A percentile compares a stretch with the other conserved stretches of the same genome.
These are phyloP conservation scores for Yamadazyma buinensis DNA, from an alignment of 1,139 yeast species.

Conservation along the genomic window DNA sequence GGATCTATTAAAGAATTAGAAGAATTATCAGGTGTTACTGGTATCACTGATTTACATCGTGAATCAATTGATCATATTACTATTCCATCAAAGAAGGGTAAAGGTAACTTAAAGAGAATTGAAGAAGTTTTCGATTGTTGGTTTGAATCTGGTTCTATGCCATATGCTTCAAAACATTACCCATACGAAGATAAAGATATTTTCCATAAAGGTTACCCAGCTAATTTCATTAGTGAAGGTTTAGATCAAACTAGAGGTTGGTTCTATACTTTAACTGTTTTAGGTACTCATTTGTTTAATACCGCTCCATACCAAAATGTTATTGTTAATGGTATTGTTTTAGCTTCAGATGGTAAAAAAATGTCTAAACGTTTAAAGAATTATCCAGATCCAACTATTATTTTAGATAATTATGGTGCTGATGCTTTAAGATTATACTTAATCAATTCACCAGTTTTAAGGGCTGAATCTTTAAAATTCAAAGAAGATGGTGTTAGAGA, in stretches of 20 bases:
- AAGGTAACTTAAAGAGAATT: slow-evolving; percentile 80
- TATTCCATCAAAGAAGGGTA: slow-evolving; percentile 90
- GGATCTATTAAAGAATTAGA: slow-evolving; percentile 87
- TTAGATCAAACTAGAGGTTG: slow-evolving; percentile 99
- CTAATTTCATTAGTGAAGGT: slow-evolving; percentile 97
- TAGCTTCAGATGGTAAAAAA: slow-evolving; percentile 98
- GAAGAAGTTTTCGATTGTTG: slow-evolving; percentile 99
- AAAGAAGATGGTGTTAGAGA: slow-evolving; percentile 99
- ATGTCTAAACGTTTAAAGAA: slow-evolving; percentile 98
- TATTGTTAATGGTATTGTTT: slow-evolving; percentile 92
- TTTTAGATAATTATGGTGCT: slow-evolving; percentile 89
- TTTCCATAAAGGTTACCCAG: slow-evolving; percentile 85
- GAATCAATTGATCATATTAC: slow-evolving; percentile 87
- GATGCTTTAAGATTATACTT: slow-evolving; percentile 94
- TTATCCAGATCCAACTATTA: slow-evolving; percentile 89
- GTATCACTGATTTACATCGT: slow-evolving; percentile 89
- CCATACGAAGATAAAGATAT: slow-evolving; percentile 83
- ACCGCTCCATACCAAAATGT: slow-evolving; percentile 94
- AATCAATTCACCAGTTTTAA: slow-evolving; percentile 94
- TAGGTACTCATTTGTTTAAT: slow-evolving; percentile 92
- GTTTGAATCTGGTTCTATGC: slow-evolving; percentile 99
- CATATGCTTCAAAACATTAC: slow-evolving; percentile 93
- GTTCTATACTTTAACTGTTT: slow-evolving; percentile 95
- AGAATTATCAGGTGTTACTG: slow-evolving; percentile 74
- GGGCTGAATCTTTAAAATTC: slow-evolving; percentile 94